Conservation (phyloP, 139 green algal genomes). For the Haematococcus lacustris region DNA sequence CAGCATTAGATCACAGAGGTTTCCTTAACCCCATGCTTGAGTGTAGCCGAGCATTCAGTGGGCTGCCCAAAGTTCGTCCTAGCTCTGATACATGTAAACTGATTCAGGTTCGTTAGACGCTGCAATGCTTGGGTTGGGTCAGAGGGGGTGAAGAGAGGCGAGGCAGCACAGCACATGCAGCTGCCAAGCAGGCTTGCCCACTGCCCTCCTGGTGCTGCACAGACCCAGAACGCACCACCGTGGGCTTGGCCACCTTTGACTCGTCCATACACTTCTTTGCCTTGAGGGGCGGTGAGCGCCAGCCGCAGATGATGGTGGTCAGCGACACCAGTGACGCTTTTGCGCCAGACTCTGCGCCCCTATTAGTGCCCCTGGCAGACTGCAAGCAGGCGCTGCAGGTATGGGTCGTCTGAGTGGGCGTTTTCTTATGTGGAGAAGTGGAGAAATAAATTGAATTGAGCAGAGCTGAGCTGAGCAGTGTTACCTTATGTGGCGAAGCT, state of each 20-base stretch:
- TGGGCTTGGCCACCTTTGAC: conserved; percentile 82
- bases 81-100: background rate
- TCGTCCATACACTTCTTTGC: conserved; percentile 75
- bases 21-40: background rate
- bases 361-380: conserved; percentile 37
- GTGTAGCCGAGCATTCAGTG: background rate
- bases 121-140: no score
- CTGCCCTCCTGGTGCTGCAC: background rate
- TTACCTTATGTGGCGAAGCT: no score
- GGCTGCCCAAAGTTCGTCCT: background rate
- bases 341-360: conserved; percentile 32
- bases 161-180: no score
- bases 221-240: conserved; percentile 48
- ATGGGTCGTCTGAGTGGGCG: no score
- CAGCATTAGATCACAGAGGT: background rate
- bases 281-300: conserved; percentile 24
- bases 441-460: no score
- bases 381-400: conserved; percentile 31
- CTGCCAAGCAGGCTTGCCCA: no score
- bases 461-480: no score
- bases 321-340: conserved; percentile 59
- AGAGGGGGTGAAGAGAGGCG: no score
- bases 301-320: conserved; percentile 78
- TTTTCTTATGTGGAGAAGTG: no score
- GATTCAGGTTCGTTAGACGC: background rate